These are phyloP conservation scores for Volvox carteri DNA, from an alignment of 163 green algal species.

Conservation along the genomic window DNA sequence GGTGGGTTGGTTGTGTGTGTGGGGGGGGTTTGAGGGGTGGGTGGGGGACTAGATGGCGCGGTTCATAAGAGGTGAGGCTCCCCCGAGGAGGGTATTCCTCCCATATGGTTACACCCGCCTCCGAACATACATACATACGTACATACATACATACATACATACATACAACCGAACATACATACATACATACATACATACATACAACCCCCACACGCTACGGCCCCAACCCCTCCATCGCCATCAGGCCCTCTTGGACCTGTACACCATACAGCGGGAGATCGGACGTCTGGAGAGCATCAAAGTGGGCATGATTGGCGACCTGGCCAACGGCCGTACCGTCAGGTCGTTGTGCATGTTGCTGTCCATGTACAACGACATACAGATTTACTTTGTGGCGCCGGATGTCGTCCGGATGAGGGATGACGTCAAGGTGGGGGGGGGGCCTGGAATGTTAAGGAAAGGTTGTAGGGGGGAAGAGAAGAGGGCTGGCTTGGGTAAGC, in stretches of 20 bases:
- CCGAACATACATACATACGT: not conserved
- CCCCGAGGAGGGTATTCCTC: too few relatives aligned
- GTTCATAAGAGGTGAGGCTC: too few relatives aligned
- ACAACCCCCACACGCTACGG: not conserved
- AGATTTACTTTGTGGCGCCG: conserved; percentile 97
- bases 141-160: not conserved
- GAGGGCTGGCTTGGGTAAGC: not conserved
- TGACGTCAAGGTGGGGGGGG: conserved; percentile 92
- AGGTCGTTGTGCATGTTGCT: conserved; percentile 83
- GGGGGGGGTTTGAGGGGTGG: not conserved
- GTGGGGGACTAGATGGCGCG: too few relatives aligned
- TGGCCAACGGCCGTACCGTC: conserved; percentile 96
- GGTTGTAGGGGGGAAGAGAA: too few relatives aligned
- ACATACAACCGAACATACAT: not conserved
- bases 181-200: not conserved
- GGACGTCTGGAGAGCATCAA: conserved; percentile 91
- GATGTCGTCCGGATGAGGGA: conserved; percentile 89
- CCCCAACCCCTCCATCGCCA: not conserved
- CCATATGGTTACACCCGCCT: not conserved
- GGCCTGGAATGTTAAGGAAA: too few relatives aligned
- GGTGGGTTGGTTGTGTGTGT: not conserved
- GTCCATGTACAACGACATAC: conserved; percentile 58
- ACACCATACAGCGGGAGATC: conserved; percentile 97
- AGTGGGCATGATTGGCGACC: conserved; percentile 92
- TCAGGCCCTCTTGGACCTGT: conserved; percentile 97